Evolutionary conservation across 2,329 filamentous ascomycete genomes (phyloP), one percentile per base, ranked within the genome.

Genomic region (Verticillium nonalfalfae): DNA sequence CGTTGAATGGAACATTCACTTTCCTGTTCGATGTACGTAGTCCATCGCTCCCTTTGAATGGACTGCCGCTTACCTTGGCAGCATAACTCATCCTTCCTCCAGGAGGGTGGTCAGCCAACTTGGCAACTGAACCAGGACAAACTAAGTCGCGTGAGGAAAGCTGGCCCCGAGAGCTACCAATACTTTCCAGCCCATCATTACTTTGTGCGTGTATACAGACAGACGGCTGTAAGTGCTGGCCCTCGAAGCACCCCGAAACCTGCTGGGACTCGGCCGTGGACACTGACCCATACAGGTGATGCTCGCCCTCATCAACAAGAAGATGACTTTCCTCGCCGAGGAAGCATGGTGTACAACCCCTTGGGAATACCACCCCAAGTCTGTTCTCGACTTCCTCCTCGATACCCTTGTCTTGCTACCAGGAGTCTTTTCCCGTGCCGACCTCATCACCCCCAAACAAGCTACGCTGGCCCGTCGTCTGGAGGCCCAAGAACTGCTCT

Each of bases 121-220:
- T 79, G 76, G 76, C 74, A 74, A 63, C 69, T 74, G n/a, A 50
- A 50, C 18, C 45, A 74, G 1, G 67, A 72, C 15, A 71, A 77
- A 39, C 66, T 67, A 59, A 74, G 75, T 61, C 38, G 45, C 10
- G 70, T 83, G 58, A 74, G 74, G 56, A 74, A 73, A 31, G 69
- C 74, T 18, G 82, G 82, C 0, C 80, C 84, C 0, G 70, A 72
- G 3, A 69, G 72, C 52, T 85, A 84, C 63, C 74, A 74, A 40
- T 71, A 71, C 0, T 86, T 86, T 59, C 84, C 84, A 1, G 75
- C 79, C 11, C 84, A 86, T 62, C 83, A 86, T 66, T 85, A 83
- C 68, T 86, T 85, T 61, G 78, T 79, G 31, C 77, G 82, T 11
- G 76, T 85, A 5, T 85, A 81, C 65, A 78, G 84, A 31, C 81